Conservation (phyloP, 768 basidiomycete genomes). For the Imleria badia region DNA sequence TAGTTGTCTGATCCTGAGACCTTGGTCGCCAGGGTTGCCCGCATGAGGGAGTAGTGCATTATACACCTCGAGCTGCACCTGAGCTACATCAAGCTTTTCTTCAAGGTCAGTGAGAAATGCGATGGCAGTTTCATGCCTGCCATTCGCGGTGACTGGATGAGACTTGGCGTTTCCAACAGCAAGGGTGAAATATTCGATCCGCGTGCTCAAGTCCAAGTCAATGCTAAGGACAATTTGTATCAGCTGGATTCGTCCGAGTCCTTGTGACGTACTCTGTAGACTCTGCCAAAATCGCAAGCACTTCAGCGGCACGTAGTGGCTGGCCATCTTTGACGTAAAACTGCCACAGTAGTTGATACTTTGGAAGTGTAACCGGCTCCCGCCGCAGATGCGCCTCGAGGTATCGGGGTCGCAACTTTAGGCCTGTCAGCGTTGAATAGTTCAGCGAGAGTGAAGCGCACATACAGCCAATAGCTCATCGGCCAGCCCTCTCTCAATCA, state of each 20-base stretch:
- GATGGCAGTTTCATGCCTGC: slow-evolving; percentile 85
- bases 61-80: slow-evolving; percentile 93
- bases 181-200: slow-evolving; percentile 90
- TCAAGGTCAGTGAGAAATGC: slow-evolving; percentile 93
- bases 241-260: not conserved
- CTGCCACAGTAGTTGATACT: slow-evolving; percentile 92
- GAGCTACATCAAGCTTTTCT: slow-evolving; percentile 95
- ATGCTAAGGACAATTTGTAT: slow-evolving; percentile 44
- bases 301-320: slow-evolving; percentile 83
- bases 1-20: slow-evolving; percentile 60
- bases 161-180: slow-evolving; percentile 97
- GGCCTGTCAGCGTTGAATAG: slow-evolving; percentile 8
- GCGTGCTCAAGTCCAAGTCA: slow-evolving; percentile 62
- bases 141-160: slow-evolving; percentile 75
- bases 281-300: slow-evolving; percentile 80
- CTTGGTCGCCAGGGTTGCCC: slow-evolving; percentile 59
- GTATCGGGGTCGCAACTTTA: slow-evolving; percentile 80
- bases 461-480: slow-evolving; percentile 89
- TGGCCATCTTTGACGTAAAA: slow-evolving; percentile 94
- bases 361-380: slow-evolving; percentile 76
- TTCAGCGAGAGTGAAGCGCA: not conserved
- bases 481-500: slow-evolving; percentile 73
- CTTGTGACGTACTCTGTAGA: slow-evolving; percentile 63
- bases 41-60: slow-evolving; percentile 61
- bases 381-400: slow-evolving; percentile 85